Evolutionary conservation across 352 stramenopile genomes (phyloP), one percentile per base, ranked within the genome.

Genomic region (Pythium rishiriense): DNA sequence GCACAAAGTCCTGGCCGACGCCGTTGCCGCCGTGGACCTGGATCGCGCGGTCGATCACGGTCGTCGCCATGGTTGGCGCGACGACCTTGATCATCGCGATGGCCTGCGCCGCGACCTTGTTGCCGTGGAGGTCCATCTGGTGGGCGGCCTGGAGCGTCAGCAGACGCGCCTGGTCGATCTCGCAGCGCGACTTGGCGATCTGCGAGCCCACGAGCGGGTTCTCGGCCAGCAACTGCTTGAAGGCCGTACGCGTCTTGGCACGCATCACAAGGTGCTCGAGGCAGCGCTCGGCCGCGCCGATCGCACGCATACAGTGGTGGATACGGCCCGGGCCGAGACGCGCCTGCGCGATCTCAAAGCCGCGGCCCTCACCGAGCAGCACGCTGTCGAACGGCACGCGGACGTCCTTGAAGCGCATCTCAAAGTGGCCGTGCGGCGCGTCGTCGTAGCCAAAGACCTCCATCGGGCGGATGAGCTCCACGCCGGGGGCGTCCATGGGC

Each of bases 11-110:
- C 68, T 98, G 79, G 43, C 87, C 90, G 9, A 99, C 81, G 37
- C 86, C 83, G 66, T 91, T 79, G 47, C 72, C 85, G 51, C 85
- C 83, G 61, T 90, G 81, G 54, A 93, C 73, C 64, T 93, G 85
- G 39, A 98, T 91, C n/a, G 94, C 92, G 53, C 91, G 86, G 75
- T 98, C 96, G 39, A 93, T 81, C 6, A 99, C 88, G 8, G 73
- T 63, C 47, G 83, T 77, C 12, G 91, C 94, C 69, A 98, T 88
- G 49, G 94, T 85, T 3, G 97, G 97, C 45, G 97, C 96, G 17
- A 95, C 83, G 52, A 98, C 93, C 83, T 99, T 99, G 72, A 99
- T 98, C 83, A 98, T 95, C 4, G 90, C 91, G 58, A 99, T 98
- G 28, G 96, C 88, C 64, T 97, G 84, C 45, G 91, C 81, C 4